phyloP scores from a whole-genome alignment of 805 yeast species.

The Kodamaea laetipori region DNA sequence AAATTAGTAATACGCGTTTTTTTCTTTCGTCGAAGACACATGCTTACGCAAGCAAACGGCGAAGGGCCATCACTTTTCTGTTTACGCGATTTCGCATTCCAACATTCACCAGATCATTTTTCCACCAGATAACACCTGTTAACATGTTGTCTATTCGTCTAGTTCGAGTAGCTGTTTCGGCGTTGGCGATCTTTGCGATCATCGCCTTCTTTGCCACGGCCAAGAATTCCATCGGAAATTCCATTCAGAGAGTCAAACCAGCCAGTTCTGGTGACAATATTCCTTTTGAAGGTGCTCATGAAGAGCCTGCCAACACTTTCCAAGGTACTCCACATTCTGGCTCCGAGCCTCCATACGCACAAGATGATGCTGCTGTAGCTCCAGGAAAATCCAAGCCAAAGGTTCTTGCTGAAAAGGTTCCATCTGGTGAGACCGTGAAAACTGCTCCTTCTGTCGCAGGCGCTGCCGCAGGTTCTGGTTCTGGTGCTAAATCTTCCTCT shows the following conservation, averaged over 20 bases:
- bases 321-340: constrained; percentile 39
- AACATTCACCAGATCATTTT: background rate
- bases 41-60: too few relatives aligned
- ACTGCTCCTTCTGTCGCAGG: constrained; percentile 14
- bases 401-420: constrained; percentile 28
- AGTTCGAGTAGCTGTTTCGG: constrained; percentile 53
- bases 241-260: constrained; percentile 34
- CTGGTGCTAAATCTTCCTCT: constrained; percentile 7
- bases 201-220: constrained; percentile 52
- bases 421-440: constrained; percentile 18
- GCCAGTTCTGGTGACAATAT: constrained; percentile 26
- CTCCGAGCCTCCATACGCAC: constrained; percentile 37
- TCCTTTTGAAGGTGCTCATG: constrained; percentile 24
- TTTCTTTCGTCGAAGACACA: too few relatives aligned
- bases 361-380: constrained; percentile 15
- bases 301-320: constrained; percentile 26
- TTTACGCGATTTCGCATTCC: background rate
- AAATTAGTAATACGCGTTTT: too few relatives aligned
- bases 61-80: background rate
- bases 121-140: constrained; percentile 8
- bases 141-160: constrained; percentile 46
- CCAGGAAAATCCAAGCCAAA: constrained; percentile 18
- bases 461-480: constrained; percentile 10
- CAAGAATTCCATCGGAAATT: constrained; percentile 35
- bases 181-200: constrained; percentile 52